A percentile compares a stretch with the other conserved stretches of the same genome.
Evolutionary conservation across 257 asterid species (phyloP).

Genomic region (Jacaranda copaia): DNA sequence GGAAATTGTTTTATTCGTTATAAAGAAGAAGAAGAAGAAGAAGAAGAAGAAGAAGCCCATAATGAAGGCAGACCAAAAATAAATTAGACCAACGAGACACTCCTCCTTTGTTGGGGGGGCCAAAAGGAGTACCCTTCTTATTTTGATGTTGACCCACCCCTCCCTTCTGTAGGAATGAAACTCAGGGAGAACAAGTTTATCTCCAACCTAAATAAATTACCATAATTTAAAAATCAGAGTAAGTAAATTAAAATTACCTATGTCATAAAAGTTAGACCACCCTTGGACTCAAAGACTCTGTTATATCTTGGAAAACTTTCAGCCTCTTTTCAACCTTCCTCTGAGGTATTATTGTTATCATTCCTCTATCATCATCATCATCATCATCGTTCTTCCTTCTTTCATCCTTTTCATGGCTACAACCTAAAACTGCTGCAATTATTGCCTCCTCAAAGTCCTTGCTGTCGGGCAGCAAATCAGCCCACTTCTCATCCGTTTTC

Average conservation of each 20-base stretch:
- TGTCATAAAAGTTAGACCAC: constrained; percentile 28
- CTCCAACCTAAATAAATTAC: constrained; percentile 52
- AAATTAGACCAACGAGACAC: background rate
- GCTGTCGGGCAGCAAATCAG: constrained; percentile 71
- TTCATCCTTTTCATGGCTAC: constrained; percentile 26
- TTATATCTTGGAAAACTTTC: constrained; percentile 88
- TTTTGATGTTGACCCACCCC: constrained; percentile 3
- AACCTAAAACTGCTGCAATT: constrained; percentile 72
- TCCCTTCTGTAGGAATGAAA: constrained; percentile 6
- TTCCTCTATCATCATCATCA: constrained; percentile 25
- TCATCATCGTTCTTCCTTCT: background rate
- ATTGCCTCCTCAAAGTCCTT: constrained; percentile 88
- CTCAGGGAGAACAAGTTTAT: constrained; percentile 81
- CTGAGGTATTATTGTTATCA: background rate
- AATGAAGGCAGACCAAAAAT: background rate
- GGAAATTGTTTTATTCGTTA: background rate
- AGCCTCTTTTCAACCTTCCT: constrained; percentile 83
- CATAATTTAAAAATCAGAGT: background rate
- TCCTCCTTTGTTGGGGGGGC: background rate
- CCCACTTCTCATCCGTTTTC: constrained; percentile 50
- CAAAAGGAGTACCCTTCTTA: constrained; percentile 1
- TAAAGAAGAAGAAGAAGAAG: background rate
- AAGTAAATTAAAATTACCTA: constrained; percentile 17
- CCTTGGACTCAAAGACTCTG: constrained; percentile 68
- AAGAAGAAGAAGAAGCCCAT: background rate